Percentiles rank a stretch among this genome's conserved stretches.
phyloP scores from a whole-genome alignment of 768 basidiomycete species.

The Amanita pseudoporphyria region DNA sequence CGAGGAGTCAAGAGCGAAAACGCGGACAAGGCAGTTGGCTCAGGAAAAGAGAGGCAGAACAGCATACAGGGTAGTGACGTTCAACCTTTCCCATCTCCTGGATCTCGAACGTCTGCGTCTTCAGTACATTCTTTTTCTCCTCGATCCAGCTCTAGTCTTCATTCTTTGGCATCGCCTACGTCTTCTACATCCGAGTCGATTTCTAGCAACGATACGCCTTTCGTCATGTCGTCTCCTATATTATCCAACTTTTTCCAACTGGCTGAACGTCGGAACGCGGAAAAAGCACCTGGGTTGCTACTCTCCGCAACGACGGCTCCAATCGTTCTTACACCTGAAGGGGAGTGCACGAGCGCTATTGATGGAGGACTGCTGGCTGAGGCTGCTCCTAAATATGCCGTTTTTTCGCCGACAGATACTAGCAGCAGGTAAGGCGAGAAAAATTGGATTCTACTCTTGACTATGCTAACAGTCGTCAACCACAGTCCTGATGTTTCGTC shows the following conservation, averaged over 20 bases:
- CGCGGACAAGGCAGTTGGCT: neutral
- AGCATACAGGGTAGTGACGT: neutral
- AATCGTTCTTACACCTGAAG: neutral
- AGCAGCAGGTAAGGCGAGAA: conserved; percentile 15
- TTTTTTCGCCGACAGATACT: neutral
- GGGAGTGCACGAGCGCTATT: neutral
- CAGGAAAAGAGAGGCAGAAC: neutral
- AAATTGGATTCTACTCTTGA: neutral
- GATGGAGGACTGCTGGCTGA: neutral
- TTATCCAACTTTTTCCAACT: conserved; percentile 3
- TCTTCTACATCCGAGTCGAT: neutral
- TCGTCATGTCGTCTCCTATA: conserved; percentile 2
- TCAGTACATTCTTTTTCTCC: neutral
- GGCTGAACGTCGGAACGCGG: neutral
- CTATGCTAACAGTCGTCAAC: conserved; percentile 12
- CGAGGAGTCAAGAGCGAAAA: neutral
- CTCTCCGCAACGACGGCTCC: conserved; percentile 2
- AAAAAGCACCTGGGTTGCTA: neutral
- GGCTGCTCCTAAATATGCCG: neutral
- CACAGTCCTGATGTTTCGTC: conserved; percentile 24
- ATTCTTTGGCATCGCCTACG: neutral
- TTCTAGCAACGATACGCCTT: neutral
- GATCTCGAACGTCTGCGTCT: neutral
- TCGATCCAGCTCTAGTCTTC: neutral
- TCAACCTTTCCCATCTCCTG: neutral